Conservation (phyloP, 2,329 filamentous ascomycete species). For the Mollisiaceae sp. region DNA sequence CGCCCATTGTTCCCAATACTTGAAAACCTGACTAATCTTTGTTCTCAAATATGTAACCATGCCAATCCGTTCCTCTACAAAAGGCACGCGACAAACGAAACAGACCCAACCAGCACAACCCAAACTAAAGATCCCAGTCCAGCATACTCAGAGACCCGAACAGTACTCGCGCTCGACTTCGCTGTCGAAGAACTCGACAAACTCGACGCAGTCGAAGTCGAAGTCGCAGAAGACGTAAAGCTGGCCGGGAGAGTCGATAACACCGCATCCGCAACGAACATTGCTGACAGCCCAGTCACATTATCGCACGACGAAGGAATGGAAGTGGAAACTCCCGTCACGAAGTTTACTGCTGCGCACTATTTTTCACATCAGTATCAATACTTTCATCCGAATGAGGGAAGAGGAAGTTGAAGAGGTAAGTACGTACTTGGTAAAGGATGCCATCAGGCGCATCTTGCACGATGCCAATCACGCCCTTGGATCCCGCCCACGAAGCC, state of each 20-base stretch:
- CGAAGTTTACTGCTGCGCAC: constrained; percentile 62
- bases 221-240: constrained; percentile 11
- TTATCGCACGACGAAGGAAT: constrained; percentile 26
- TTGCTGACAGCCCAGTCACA: constrained; percentile 33
- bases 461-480: neutral
- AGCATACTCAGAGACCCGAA: neutral
- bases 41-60: neutral
- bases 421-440: neutral
- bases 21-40: neutral
- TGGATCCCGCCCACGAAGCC: neutral
- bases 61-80: neutral
- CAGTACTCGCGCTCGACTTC: neutral
- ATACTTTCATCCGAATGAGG: neutral
- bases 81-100: neutral
- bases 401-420: neutral
- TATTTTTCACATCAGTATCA: constrained; percentile 37
- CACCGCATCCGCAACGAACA: constrained; percentile 18
- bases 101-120: neutral
- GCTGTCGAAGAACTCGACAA: neutral
- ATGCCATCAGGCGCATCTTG: constrained; percentile 1
- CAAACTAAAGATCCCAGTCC: neutral
- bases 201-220: neutral
- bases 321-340: constrained; percentile 46
- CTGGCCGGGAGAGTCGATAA: constrained; percentile 27
- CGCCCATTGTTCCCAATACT: neutral